Percentiles rank a stretch among this genome's conserved stretches.
Evolutionary conservation across 176 grass and related monocot species (phyloP).

Genomic region (Saccharum spontaneum): DNA sequence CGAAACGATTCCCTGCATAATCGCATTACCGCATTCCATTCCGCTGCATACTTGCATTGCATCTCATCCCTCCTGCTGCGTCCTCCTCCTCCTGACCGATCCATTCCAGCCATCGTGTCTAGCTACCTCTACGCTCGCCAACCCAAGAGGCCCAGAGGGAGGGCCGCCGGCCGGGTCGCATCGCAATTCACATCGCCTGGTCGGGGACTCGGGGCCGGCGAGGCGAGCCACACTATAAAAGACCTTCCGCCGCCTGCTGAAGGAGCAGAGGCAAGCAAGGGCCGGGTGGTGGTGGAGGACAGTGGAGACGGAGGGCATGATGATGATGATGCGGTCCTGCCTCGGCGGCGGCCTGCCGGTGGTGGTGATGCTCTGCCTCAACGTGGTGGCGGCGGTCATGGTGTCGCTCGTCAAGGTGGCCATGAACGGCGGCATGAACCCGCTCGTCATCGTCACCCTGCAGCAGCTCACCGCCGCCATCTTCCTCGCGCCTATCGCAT

Average conservation of each 20-base stretch:
- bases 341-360: conserved; percentile 45
- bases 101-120: not conserved
- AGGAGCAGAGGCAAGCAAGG: not conserved
- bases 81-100: not conserved
- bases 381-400: conserved; percentile 51
- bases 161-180: not conserved
- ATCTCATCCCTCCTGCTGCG: not conserved
- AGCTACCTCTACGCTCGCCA: not conserved
- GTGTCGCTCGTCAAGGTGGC: conserved; percentile 69
- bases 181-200: not conserved
- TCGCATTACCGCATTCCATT: not conserved
- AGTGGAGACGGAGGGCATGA: too few relatives aligned
- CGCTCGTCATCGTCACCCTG: conserved; percentile 71
- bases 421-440: conserved; percentile 67
- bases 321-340: conserved; percentile 13
- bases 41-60: not conserved
- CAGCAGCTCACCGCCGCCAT: conserved; percentile 62
- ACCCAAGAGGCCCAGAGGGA: not conserved
- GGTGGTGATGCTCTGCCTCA: conserved; percentile 54
- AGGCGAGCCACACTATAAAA: conserved; percentile 1
- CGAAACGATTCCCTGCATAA: conserved; percentile 36
- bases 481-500: conserved; percentile 76
- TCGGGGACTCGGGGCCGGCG: not conserved
- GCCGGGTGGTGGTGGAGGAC: too few relatives aligned
- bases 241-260: not conserved